Evolutionary conservation across 2,329 filamentous ascomycete species (phyloP), one percentile per base, ranked within the genome.

Genomic region (Fonsecaea erecta): DNA sequence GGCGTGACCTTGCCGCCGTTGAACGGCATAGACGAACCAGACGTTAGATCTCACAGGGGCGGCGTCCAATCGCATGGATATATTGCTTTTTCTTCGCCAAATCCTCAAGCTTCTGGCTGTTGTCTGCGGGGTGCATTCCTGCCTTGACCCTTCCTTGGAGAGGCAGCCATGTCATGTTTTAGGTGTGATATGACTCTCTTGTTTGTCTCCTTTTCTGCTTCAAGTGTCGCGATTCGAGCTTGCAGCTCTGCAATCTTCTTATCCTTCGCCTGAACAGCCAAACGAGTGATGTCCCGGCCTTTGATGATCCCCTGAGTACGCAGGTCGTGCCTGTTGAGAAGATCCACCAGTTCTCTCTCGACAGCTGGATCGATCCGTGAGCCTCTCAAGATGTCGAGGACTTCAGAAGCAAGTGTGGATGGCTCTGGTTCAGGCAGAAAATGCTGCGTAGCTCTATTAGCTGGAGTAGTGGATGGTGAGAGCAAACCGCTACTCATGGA

Each of bases 271-370:
- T 86, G 87, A 35, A 91, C 73, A 3, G 83, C 84, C 8, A 84
- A 75, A n/a, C 90, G 79, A 2, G 85, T 83, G 6, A 89, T 84
- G 65, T 94, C 90, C 1, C 90, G 81, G 0, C 89, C 89, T 67
- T 84, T 84, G 43, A 82, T 80, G 21, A 90, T 81, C 0, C 90
- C 90, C 71, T 84, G 85, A 0, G 83, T 81, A 58, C 82, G 83
- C 58, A 87, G 77, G 16, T 85, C 84, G 68, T 90, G 82, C 52
- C 78, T 83, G 37, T 82, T 80, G 34, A 91, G 78, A 7, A 85
- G 68, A 11, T 71, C 71, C 1, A 77, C 71, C 1, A 82, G 56
- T 18, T 79, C 75, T 2, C 76, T 74, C 35, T 73, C 75, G 1
- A 76, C 76, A 9, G 69, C 63, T 9, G 73, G 71, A 5, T 77